These are phyloP conservation scores for Cercophora samala DNA, from an alignment of 495 filamentous ascomycete genomes.

Conservation along the genomic window DNA sequence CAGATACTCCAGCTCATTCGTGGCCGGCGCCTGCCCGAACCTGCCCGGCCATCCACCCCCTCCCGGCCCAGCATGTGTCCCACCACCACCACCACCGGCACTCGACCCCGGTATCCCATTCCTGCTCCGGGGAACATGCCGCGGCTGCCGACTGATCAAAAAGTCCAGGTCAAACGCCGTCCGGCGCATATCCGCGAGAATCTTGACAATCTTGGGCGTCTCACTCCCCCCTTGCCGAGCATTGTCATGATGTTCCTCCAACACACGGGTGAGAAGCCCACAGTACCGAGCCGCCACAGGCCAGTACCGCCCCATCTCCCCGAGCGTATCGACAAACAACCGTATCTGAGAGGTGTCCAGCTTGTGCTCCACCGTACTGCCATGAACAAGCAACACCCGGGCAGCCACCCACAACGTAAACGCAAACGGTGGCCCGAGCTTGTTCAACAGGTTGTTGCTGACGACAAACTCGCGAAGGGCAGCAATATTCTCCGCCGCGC, in stretches of 20 bases:
- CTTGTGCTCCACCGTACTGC: slow-evolving; percentile 78
- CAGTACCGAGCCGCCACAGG: slow-evolving; percentile 79
- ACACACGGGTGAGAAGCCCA: slow-evolving; percentile 71
- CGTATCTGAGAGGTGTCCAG: slow-evolving; percentile 68
- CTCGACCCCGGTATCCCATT: neutral
- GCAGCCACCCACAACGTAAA: slow-evolving; percentile 93
- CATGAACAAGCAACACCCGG: slow-evolving; percentile 78
- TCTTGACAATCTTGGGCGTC: slow-evolving; percentile 76
- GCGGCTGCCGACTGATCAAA: slow-evolving; percentile 77
- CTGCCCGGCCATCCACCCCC: slow-evolving; percentile 29
- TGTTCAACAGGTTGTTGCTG: slow-evolving; percentile 66
- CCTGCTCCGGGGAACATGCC: slow-evolving; percentile 45
- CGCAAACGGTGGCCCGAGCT: slow-evolving; percentile 82
- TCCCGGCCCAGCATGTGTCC: slow-evolving; percentile 10
- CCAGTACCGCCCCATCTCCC: slow-evolving; percentile 78
- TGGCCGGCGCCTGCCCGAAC: slow-evolving; percentile 53
- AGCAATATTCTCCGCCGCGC: slow-evolving; percentile 79
- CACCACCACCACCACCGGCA: slow-evolving; percentile 28
- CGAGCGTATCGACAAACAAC: slow-evolving; percentile 74
- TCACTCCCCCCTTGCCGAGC: slow-evolving; percentile 70
- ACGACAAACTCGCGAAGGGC: slow-evolving; percentile 72
- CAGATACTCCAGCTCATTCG: slow-evolving; percentile 83
- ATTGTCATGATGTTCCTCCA: slow-evolving; percentile 78
- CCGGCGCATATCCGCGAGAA: slow-evolving; percentile 83
- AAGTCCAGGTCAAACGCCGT: slow-evolving; percentile 84